Percentiles rank a stretch among this genome's conserved stretches.
These are phyloP conservation scores for Gaeumannomyces sp. DNA, from an alignment of 2,329 filamentous ascomycete species.

Conservation along the genomic window DNA sequence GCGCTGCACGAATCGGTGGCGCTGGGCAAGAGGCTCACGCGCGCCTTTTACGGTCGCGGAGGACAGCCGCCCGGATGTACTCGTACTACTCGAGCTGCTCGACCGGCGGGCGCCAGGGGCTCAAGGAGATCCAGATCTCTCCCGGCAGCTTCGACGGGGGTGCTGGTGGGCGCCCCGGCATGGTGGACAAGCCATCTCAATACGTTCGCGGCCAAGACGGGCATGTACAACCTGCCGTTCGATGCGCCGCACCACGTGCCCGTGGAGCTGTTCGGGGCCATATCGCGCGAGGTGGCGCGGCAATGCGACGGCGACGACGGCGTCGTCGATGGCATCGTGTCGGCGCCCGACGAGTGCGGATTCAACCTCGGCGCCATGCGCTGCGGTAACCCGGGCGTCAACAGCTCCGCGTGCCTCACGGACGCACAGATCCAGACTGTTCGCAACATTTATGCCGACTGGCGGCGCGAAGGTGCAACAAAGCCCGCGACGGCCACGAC, in stretches of 20 bases:
- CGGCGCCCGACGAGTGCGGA: slow-evolving; percentile 34
- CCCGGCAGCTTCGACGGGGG: slow-evolving; percentile 52
- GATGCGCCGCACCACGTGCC: slow-evolving; percentile 38
- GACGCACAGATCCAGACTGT: slow-evolving; percentile 12
- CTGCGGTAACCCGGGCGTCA: slow-evolving; percentile 24
- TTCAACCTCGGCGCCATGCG: slow-evolving; percentile 35
- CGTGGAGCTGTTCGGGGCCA: slow-evolving; percentile 33
- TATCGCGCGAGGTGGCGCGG: slow-evolving; percentile 35
- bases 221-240: slow-evolving; percentile 41
- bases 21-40: slow-evolving; percentile 40
- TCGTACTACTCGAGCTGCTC: slow-evolving; percentile 53
- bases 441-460: slow-evolving; percentile 12
- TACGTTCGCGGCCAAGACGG: slow-evolving; percentile 31
- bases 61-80: slow-evolving; percentile 25
- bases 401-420: slow-evolving; percentile 18
- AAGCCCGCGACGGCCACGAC: background rate
- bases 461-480: background rate
- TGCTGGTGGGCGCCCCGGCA: slow-evolving; percentile 41
- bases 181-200: slow-evolving; percentile 36
- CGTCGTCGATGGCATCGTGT: slow-evolving; percentile 39
- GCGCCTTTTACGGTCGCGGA: slow-evolving; percentile 36
- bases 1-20: slow-evolving; percentile 7
- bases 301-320: slow-evolving; percentile 45
- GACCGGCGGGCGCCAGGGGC: slow-evolving; percentile 53
- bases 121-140: slow-evolving; percentile 46